These are phyloP conservation scores for Talaromyces liani DNA, from an alignment of 495 filamentous ascomycete genomes.

Conservation along the genomic window DNA sequence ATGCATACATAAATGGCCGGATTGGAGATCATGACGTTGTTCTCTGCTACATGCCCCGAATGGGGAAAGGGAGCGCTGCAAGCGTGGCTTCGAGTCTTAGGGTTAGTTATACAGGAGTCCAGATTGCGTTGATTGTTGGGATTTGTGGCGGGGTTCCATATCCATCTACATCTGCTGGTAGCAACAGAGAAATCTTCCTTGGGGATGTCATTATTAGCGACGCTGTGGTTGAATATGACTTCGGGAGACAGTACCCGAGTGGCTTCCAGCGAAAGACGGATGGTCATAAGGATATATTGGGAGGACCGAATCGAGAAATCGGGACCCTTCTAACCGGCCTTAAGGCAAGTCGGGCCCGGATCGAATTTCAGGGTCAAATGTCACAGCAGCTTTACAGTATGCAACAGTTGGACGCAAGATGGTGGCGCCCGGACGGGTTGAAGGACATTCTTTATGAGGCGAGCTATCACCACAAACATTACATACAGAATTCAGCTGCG, in stretches of 20 bases:
- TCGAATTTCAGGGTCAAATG: background rate
- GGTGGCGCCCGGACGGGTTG: background rate
- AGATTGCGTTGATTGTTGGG: constrained; percentile 14
- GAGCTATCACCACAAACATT: background rate
- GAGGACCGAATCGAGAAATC: background rate
- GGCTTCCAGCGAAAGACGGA: constrained; percentile 12
- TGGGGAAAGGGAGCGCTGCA: constrained; percentile 24
- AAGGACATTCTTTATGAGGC: background rate
- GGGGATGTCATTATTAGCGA: constrained; percentile 36
- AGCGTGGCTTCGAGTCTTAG: constrained; percentile 10
- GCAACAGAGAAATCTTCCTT: constrained; percentile 16
- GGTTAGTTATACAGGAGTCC: constrained; percentile 11
- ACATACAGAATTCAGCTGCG: background rate
- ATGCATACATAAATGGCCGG: constrained; percentile 26
- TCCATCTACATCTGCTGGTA: background rate
- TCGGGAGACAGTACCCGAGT: constrained; percentile 16
- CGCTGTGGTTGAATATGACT: constrained; percentile 21
- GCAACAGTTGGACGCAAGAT: background rate
- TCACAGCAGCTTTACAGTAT: background rate
- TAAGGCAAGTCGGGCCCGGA: background rate
- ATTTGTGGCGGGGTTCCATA: constrained; percentile 20
- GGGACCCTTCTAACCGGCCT: background rate
- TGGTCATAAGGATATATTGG: constrained; percentile 13
- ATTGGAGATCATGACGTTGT: constrained; percentile 30
- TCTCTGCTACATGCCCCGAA: constrained; percentile 20